Evolutionary conservation across 2,329 filamentous ascomycete species (phyloP).

Genomic region (Fusarium brachygibbosum): DNA sequence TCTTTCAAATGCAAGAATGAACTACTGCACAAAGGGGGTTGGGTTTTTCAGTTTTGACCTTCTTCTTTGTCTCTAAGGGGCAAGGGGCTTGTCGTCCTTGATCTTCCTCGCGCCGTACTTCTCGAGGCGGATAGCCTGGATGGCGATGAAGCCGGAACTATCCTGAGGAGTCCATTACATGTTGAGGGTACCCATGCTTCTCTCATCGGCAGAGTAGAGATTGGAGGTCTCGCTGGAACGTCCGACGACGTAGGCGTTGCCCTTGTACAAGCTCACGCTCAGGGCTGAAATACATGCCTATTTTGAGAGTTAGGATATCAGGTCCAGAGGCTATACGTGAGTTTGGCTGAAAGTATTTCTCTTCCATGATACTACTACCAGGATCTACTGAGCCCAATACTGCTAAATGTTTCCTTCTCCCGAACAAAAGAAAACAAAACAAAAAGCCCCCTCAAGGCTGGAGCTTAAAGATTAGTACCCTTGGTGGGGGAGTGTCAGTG

Average conservation of each 20-base stretch:
- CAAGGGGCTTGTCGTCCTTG: conserved; percentile 56
- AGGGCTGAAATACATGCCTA: conserved; percentile 64
- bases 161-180: conserved; percentile 78
- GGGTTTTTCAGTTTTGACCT: neutral
- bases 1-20: neutral
- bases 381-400: neutral
- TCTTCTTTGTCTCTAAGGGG: neutral
- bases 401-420: neutral
- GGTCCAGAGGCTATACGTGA: neutral
- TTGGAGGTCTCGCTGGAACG: conserved; percentile 62
- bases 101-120: conserved; percentile 57
- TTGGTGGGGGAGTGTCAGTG: conserved; percentile 38
- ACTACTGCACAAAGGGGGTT: neutral
- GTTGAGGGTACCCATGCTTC: conserved; percentile 65
- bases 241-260: conserved; percentile 61
- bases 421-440: neutral
- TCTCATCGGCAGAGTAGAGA: conserved; percentile 65
- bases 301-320: neutral
- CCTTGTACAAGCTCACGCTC: conserved; percentile 69
- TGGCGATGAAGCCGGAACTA: conserved; percentile 72
- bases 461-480: conserved; percentile 3
- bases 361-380: too few species aligned
- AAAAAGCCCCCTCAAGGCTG: neutral
- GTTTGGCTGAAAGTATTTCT: neutral
- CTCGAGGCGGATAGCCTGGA: conserved; percentile 56